Evolutionary conservation across 495 filamentous ascomycete species (phyloP), one percentile per base, ranked within the genome.

Genomic region (Tuber indicum): DNA sequence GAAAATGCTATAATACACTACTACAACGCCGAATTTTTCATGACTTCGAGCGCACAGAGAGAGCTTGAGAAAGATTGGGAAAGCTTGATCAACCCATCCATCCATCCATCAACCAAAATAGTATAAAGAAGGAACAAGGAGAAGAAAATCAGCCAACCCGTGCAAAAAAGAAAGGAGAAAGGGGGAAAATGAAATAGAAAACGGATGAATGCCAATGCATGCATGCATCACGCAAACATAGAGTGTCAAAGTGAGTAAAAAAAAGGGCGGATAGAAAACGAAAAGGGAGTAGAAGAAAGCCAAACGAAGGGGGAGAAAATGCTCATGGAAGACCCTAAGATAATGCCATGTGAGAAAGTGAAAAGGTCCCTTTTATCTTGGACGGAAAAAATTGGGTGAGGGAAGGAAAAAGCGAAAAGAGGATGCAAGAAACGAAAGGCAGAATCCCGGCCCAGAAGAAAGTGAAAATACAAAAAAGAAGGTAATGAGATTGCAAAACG

Each of bases 121-220:
- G 72, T 49, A 71, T 74, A 77, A 77, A 72, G 52, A 23, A 49
- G 36, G 45, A 74, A 77, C 58, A 78, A 72, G 45, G 23, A 26
- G 16, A 36, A 71, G 52, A 76, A 75, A 72, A 62, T 72, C 62
- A 72, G 43, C 44, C 71, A 17, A 72, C 26, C 71, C 36, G 44
- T 72, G 44, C 41, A 45, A 71, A 8, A 39, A 0, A 72, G 43
- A 72, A 36, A 72, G 46, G 21, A 21, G 47, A 72, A 75, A 77
- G 62, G 44, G 19, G 17, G 12, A 41, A 43, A 26, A 58, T 71
- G 74, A 49, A 46, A 74, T 66, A 74, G 47, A 76, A 81, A 74
- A 75, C 66, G 70, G 70, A 81, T 71, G 72, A 75, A 81, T 81
- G 79, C 78, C 73, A 78, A 81, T 78, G 78, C 75, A 81, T 75